Evolutionary conservation across 306 rosid species (phyloP), one percentile per base, ranked within the genome.

Genomic region (Acmispon strigosus): DNA sequence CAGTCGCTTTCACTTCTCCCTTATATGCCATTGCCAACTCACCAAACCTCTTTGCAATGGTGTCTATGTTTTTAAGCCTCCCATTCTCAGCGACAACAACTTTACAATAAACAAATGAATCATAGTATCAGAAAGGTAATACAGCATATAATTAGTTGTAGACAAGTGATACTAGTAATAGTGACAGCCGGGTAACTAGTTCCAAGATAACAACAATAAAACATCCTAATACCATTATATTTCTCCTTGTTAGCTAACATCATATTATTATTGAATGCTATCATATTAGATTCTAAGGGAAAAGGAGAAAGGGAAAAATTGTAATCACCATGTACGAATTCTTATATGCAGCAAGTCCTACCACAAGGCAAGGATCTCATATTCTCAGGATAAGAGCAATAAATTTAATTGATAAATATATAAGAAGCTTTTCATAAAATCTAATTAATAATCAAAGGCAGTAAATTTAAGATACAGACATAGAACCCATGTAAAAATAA

Each of bases 11-110:
- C 85, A 89, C 92, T 85, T 85, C 88, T 73, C 99, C 99, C 80
- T 72, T 91, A 41, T 91, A 87, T 41, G 96, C 99, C 97, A 89
- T 91, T 41, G 96, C 86, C 87, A 95, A 78, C 80, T 89, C 92
- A 12, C 0, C 17, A 69, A 87, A 91, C 83, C 82, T 89, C 90
- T 91, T 87, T 24, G 89, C 76, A 41, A 95, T 91, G 76, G 72
- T 82, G 16, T 86, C 88, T 27, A 91, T 42, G 77, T 84, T 41
- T 80, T 76, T 87, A 60, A 95, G 84, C 96, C 99, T 89, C 58
- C 96, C 96, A 73, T 87, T 84, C 78, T 53, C 89, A 69, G 99
- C 91, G 65, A 84, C 53, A 14, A 86, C n/a, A 74, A 65, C 99
- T 95, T 75, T 59, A 74, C 62, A 36, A 80, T 17, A 45, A 43